Evolutionary conservation across 441 rosid genomes (phyloP), one percentile per base, ranked within the genome.

Genomic region (Adansonia grandidieri): DNA sequence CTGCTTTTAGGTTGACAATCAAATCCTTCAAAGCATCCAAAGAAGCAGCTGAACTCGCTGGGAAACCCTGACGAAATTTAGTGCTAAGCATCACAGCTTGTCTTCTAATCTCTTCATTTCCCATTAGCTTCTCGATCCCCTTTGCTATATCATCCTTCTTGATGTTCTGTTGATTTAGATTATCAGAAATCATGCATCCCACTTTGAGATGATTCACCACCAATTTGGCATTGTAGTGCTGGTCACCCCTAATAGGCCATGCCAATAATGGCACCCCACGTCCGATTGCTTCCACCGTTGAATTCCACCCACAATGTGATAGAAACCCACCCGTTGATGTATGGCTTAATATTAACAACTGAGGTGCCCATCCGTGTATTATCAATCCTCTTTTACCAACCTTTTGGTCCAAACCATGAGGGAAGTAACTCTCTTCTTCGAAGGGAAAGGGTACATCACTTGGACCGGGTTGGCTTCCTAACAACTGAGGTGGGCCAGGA

Each of bases 291-390:
- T 83, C 88, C 61, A 71, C 71, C 1, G 81, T 86, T 1, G 81
- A 86, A 79, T 86, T 86, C 86, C 84, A 82, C 20, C 86, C 80
- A 9, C 86, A 78, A 37, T 82, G 88, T 13, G 86, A 86, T 44
- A 66, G 20, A 79, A 86, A 70, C 0, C 81, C 86, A 2, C 72
- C 84, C 20, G 85, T 84, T 0, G 85, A 80, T 6, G 4, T 54
- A 66, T 77, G 89, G 63, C 83, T 84, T 57, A 84, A 72, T 24
- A 86, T 84, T 56, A 82, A 44, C 75, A 82, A 73, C 37, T 82
- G 87, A 1, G 88, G 88, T 6, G 88, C 85, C 88, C 87, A 84
- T 8, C 84, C 84, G 5, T 47, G 24, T 44, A 86, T 78, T 47
- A 86, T 71, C 78, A 84, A 17, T 2, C 87, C 82, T 62, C 82